A percentile compares a stretch with the other conserved stretches of the same genome.
Evolutionary conservation across 495 filamentous ascomycete species (phyloP).

Genomic region (Podospora pseudocomata): DNA sequence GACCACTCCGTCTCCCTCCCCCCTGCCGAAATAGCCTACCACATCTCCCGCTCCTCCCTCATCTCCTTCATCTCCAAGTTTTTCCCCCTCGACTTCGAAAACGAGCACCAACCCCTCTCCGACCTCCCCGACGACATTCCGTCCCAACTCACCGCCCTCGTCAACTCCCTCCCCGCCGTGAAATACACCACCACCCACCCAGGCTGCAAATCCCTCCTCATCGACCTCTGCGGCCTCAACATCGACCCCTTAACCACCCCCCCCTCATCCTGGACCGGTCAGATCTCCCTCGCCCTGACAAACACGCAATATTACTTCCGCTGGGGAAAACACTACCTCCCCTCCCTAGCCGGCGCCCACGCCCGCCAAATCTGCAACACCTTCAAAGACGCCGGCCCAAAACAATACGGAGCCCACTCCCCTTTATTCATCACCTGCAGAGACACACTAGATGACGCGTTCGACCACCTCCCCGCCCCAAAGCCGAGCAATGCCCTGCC

Average conservation of each 20-base stretch:
- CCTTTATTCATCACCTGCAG: slow-evolving; percentile 38
- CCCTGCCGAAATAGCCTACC: slow-evolving; percentile 34
- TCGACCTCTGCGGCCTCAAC: slow-evolving; percentile 31
- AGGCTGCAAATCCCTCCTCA: slow-evolving; percentile 22
- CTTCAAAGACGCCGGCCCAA: slow-evolving; percentile 47
- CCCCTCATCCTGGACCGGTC: slow-evolving; percentile 27
- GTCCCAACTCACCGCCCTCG: slow-evolving; percentile 19
- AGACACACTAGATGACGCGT: slow-evolving; percentile 36
- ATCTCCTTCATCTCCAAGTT: slow-evolving; percentile 38
- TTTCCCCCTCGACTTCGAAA: slow-evolving; percentile 24
- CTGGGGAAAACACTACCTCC: slow-evolving; percentile 48
- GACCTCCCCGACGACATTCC: slow-evolving; percentile 3
- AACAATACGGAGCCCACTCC: slow-evolving; percentile 37
- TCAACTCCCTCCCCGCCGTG: slow-evolving; percentile 30
- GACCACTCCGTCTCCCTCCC: slow-evolving; percentile 17
- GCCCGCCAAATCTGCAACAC: slow-evolving; percentile 44
- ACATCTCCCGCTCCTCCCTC: slow-evolving; percentile 42
- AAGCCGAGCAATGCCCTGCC: slow-evolving; percentile 18
- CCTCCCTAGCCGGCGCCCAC: slow-evolving; percentile 41
- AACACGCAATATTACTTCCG: slow-evolving; percentile 26
- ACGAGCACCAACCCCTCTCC: slow-evolving; percentile 29
- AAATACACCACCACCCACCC: not conserved
- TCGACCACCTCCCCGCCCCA: slow-evolving; percentile 40
- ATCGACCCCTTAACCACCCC: slow-evolving; percentile 7
- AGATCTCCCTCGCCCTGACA: slow-evolving; percentile 37